Evolutionary conservation across 1,139 yeast species (phyloP).

Genomic region (Diutina ranongensis): DNA sequence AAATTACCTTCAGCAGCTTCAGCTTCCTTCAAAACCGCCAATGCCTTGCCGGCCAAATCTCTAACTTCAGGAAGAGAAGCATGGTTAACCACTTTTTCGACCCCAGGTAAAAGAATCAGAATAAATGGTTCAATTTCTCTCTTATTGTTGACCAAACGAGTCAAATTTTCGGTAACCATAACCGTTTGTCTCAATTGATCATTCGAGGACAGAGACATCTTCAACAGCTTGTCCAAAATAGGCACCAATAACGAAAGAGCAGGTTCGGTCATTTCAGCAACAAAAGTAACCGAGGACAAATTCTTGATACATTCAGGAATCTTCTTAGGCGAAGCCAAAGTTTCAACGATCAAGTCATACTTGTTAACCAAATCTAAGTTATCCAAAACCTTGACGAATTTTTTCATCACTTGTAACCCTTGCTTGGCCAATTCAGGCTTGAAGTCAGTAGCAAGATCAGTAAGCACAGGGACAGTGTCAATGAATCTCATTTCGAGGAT

Average conservation of each 20-base stretch:
- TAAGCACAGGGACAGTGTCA: conserved; percentile 69
- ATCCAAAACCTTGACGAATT: conserved; percentile 73
- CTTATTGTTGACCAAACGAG: conserved; percentile 89
- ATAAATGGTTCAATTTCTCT: conserved; percentile 82
- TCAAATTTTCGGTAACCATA: conserved; percentile 89
- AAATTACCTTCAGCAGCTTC: conserved; percentile 56
- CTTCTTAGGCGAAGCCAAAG: conserved; percentile 80
- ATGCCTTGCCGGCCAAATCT: conserved; percentile 82
- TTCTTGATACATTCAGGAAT: conserved; percentile 86
- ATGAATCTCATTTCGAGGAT: conserved; percentile 72
- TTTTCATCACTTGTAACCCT: conserved; percentile 59
- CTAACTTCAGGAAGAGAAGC: conserved; percentile 97
- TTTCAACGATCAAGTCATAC: conserved; percentile 73
- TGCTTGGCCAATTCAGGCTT: conserved; percentile 90
- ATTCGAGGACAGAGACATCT: conserved; percentile 81
- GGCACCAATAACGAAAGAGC: conserved; percentile 87
- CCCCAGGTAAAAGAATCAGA: conserved; percentile 82
- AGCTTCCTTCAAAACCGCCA: conserved; percentile 71
- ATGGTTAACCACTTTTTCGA: conserved; percentile 74
- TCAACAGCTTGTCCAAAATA: conserved; percentile 81
- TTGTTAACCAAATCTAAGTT: conserved; percentile 87
- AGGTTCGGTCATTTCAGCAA: conserved; percentile 97
- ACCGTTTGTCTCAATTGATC: conserved; percentile 96
- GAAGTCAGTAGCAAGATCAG: conserved; percentile 88
- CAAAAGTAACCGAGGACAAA: conserved; percentile 88